Evolutionary conservation across 164 flowering plant genomes (phyloP).

Genomic region (Litsea cubeba): DNA sequence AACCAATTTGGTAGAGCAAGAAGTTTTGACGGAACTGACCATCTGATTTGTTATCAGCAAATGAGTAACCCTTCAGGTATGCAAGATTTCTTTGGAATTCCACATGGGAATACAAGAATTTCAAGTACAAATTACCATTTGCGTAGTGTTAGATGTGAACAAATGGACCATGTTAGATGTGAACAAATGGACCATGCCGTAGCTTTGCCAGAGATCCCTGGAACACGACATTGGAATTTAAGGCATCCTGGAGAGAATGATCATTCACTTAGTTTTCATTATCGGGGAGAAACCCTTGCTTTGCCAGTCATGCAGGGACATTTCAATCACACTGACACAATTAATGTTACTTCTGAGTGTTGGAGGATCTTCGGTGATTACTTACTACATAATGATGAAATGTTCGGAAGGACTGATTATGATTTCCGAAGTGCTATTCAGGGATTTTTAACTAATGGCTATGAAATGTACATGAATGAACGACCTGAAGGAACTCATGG

Average conservation of each 20-base stretch:
- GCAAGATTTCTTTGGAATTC: not conserved
- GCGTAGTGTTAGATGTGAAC: not conserved
- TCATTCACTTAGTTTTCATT: not conserved
- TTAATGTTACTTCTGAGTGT: constrained; percentile 5
- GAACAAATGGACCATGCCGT: not conserved
- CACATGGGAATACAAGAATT: not conserved
- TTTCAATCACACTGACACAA: not conserved
- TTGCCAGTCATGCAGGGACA: not conserved
- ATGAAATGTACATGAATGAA: constrained; percentile 19
- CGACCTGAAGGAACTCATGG: constrained; percentile 13
- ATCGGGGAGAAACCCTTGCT: not conserved
- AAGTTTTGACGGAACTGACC: not conserved
- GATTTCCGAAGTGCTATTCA: not conserved
- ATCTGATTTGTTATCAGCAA: not conserved
- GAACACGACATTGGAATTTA: too few relatives aligned
- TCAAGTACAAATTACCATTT: not conserved
- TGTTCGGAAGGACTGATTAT: constrained; percentile 20
- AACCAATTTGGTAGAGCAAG: not conserved
- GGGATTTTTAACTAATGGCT: constrained; percentile 20
- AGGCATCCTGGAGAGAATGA: too few relatives aligned
- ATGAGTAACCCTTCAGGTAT: not conserved
- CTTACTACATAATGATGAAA: constrained; percentile 9
- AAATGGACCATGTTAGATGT: too few relatives aligned
- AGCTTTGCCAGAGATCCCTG: not conserved
- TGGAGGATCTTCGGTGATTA: constrained; percentile 21